Evolutionary conservation across 2,329 filamentous ascomycete species (phyloP).

Genomic region (Arthrinium puccinioides): DNA sequence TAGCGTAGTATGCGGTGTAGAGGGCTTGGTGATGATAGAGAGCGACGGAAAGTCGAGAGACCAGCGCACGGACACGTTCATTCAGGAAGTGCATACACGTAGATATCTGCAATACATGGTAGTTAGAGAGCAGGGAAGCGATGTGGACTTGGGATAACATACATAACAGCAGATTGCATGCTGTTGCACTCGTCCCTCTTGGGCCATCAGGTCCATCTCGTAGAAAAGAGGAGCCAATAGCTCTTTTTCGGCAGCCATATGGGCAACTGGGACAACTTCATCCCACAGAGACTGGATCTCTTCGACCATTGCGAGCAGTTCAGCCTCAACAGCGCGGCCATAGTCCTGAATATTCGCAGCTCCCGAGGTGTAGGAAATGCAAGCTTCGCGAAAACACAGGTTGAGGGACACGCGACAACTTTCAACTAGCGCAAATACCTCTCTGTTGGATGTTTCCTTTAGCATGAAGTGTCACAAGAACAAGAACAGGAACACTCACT

Average conservation of each 20-base stretch:
- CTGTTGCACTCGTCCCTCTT: slow-evolving; percentile 6
- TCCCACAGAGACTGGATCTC: slow-evolving; percentile 26
- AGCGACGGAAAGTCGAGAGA: slow-evolving; percentile 11
- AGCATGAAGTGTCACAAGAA: neutral
- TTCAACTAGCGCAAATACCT: slow-evolving; percentile 14
- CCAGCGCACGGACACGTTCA: slow-evolving; percentile 12
- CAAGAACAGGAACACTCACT: slow-evolving; percentile 13
- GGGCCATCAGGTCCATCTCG: slow-evolving; percentile 5
- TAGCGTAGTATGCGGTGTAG: slow-evolving; percentile 9
- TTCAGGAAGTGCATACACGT: slow-evolving; percentile 18
- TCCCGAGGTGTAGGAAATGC: slow-evolving; percentile 6
- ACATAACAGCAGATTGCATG: slow-evolving; percentile 14
- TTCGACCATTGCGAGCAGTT: slow-evolving; percentile 14
- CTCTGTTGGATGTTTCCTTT: slow-evolving; percentile 6
- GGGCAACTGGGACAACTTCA: slow-evolving; percentile 24
- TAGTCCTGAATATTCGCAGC: neutral
- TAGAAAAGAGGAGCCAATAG: slow-evolving; percentile 17
- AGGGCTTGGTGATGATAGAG: slow-evolving; percentile 15
- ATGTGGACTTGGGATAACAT: too few relatives aligned
- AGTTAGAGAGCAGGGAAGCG: neutral
- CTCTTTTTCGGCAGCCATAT: slow-evolving; percentile 25
- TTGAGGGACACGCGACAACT: slow-evolving; percentile 14
- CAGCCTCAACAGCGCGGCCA: slow-evolving; percentile 10
- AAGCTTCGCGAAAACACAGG: slow-evolving; percentile 11
- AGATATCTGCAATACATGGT: slow-evolving; percentile 12